Base-by-base conservation (phyloP, 2,329 filamentous ascomycete species). In the Raffaelea albimanens region DNA sequence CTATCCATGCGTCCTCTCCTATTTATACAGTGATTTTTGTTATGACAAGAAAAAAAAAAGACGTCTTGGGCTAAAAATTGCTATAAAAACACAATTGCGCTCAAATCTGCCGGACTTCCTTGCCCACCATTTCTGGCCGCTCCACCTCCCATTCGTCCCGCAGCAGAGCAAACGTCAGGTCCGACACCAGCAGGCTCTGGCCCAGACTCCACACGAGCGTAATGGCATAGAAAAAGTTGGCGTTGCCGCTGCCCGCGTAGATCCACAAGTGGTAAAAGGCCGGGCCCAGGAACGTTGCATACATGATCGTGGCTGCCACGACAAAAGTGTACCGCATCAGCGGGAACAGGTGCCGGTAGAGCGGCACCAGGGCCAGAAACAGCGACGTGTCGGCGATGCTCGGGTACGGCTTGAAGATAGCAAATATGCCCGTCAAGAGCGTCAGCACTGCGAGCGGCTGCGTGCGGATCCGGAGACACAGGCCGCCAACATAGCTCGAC, bases 161-260 rank as follows among this genome's bases (percentile, higher is more conserved):
- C 52, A 98, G 69, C 5, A 90, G 81, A 0, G 93, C 89, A 67
- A 94, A 97, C 2, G 95, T 73, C 46, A 88, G 74, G 62, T 98
- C 93, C 11, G 87, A 88, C 7, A 97, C 78, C 25, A 98, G 69
- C 52, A 98, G 73, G 34, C 89, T 90, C 56, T 95, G 75, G 0
- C 88, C 93, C 21, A 98, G 65, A 61, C 88, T 95, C 93, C 93
- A 98, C 0, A 98, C 93, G n/a, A 98, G 70, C 0, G 93, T 98
- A 58, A 98, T 97, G 55, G 93, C 93, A 62, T 98, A 98, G 69
- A 98, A 98, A 69, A 98, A 98, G 63, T 98, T 98, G 50, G 93
- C 93, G 59, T 98, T 98, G 23, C 93, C 93, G 48, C 89, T 95
- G 44, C 93, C 93, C 2, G 93, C 93, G 61, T 97, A 98, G 49